Percentiles rank a stretch among this genome's conserved stretches.
Conservation (phyloP, 2,329 filamentous ascomycete genomes). For the Emmonsiellopsis sp. region DNA sequence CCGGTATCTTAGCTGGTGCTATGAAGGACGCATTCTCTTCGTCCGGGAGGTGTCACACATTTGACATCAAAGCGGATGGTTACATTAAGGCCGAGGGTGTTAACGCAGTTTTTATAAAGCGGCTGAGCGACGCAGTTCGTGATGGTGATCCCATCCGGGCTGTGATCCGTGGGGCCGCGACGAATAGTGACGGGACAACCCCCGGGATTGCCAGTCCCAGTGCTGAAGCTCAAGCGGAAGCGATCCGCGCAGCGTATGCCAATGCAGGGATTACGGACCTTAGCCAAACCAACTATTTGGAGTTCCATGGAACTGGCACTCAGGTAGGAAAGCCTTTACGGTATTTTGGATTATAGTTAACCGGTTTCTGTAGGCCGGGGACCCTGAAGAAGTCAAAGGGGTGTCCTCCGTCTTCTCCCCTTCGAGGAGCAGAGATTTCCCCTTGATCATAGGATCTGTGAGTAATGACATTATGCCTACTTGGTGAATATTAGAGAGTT, state of each 20-base stretch:
- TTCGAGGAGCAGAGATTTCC: neutral
- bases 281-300: conserved; percentile 4
- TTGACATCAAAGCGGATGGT: conserved; percentile 30
- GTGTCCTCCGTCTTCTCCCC: neutral
- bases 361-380: conserved; percentile 1
- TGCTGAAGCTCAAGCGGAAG: conserved; percentile 12
- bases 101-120: conserved; percentile 19
- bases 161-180: conserved; percentile 18
- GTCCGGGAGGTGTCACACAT: conserved; percentile 19
- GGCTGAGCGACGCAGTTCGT: conserved; percentile 18
- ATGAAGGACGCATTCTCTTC: conserved; percentile 14
- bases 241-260: conserved; percentile 11
- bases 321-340: conserved; percentile 1
- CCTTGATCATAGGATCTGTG: conserved; percentile 4
- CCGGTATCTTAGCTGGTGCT: conserved; percentile 8
- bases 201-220: conserved; percentile 16
- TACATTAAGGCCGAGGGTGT: conserved; percentile 33
- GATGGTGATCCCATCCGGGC: conserved; percentile 23
- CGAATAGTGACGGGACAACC: conserved; percentile 17
- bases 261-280: conserved; percentile 3
- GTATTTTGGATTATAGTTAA: neutral
- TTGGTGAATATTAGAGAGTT: neutral
- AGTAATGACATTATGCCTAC: neutral
- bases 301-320: conserved; percentile 8
- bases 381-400: conserved; percentile 2